Evolutionary conservation across 768 basidiomycete species (phyloP).

Genomic region (Tylopilus subfusipes): DNA sequence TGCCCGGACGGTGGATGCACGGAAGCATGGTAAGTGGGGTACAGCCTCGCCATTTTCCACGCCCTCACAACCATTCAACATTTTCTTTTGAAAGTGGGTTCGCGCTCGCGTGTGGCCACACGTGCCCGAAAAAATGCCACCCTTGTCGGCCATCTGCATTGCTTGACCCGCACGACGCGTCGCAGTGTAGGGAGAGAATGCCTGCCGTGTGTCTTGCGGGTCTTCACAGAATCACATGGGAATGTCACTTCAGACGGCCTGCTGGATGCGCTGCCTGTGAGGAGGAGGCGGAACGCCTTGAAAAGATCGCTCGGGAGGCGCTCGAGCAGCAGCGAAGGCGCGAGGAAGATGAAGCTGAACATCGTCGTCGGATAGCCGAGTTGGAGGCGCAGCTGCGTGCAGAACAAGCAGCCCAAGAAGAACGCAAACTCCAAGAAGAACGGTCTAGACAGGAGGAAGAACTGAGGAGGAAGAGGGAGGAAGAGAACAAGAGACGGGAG

Average conservation of each 20-base stretch:
- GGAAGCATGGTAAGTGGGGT: slow-evolving; percentile 48
- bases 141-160: slow-evolving; percentile 41
- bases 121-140: slow-evolving; percentile 61
- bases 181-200: slow-evolving; percentile 41
- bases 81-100: slow-evolving; percentile 2
- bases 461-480: slow-evolving; percentile 12
- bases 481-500: background rate
- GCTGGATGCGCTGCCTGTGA: slow-evolving; percentile 41
- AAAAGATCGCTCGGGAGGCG: slow-evolving; percentile 36
- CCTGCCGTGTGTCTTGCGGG: slow-evolving; percentile 37
- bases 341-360: slow-evolving; percentile 41
- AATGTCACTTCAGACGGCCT: slow-evolving; percentile 40
- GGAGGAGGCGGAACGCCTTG: slow-evolving; percentile 29
- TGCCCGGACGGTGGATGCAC: slow-evolving; percentile 64
- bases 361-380: slow-evolving; percentile 39
- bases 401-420: slow-evolving; percentile 7
- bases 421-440: background rate
- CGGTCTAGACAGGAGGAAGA: slow-evolving; percentile 41
- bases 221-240: slow-evolving; percentile 41
- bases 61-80: too few species aligned
- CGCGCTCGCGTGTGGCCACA: slow-evolving; percentile 33
- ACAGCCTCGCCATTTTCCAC: too few species aligned
- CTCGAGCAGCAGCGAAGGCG: slow-evolving; percentile 38
- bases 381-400: slow-evolving; percentile 36
- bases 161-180: slow-evolving; percentile 13